Evolutionary conservation across 169 alveolate species (phyloP), one percentile per base, ranked within the genome.

Genomic region (Amoebophrya sp.): DNA sequence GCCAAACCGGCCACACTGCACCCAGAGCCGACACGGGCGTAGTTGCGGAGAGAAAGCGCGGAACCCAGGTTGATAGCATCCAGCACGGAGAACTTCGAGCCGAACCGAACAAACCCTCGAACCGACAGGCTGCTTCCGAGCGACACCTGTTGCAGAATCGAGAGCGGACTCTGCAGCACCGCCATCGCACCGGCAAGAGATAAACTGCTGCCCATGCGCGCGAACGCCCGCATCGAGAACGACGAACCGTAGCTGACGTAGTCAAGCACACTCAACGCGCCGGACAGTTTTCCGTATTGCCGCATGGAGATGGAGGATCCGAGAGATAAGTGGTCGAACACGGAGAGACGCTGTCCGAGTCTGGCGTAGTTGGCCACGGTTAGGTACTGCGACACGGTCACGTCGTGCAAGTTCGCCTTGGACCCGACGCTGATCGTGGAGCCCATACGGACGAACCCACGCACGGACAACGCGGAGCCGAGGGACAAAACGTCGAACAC

Each of bases 331-430:
- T 33, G 41, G 47, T 88, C 90, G 40, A 88, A 38, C 23, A 32
- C 90, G 40, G 53, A 33, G 53, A 88, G 53, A 1, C 90, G 90
- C 1, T 40, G 23, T 2, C 90, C 90, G 47, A 88, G 53, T 0
- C 90, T 33, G 14, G 90, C 90, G 90, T 25, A 88, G 90, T 38
- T 88, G 32, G 53, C 53, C 47, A 88, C 47, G 2, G 90, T 33
- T 3, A 88, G 47, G 7, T 7, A 47, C 66, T 47, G 66, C 66
- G 66, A 47, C 66, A 47, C 7, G 66, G 7, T 47, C 29, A 18
- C 66, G 66, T 47, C 66, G 18, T 47, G 66, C 29, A 88, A 35
- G 90, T 38, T 33, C n/a, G 90, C 90, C 90, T 88, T 88, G 90
- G 90, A 0, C 40, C 35, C 32, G 41, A 88, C 90, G 35, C 53